A percentile compares a stretch with the other conserved stretches of the same genome.
Evolutionary conservation across 2,329 filamentous ascomycete species (phyloP).

Genomic region (Penicillium olsonii): DNA sequence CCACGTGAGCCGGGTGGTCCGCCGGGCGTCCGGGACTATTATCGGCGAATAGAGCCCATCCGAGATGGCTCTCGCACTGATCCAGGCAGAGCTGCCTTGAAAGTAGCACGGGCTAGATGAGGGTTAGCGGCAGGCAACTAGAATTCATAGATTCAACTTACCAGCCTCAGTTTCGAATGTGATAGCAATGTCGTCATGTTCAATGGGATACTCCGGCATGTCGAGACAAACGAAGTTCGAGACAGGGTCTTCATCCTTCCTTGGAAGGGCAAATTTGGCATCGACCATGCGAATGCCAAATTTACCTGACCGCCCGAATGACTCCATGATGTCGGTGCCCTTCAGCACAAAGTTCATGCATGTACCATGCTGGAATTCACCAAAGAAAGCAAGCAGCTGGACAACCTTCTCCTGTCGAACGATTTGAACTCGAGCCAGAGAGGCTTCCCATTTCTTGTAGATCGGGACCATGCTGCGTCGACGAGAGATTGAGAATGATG

Average conservation of each 20-base stretch:
- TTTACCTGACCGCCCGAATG: constrained; percentile 64
- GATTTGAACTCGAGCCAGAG: constrained; percentile 76
- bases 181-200: constrained; percentile 89
- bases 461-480: constrained; percentile 88
- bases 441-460: constrained; percentile 91
- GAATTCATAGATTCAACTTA: constrained; percentile 48
- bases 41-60: constrained; percentile 45
- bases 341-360: constrained; percentile 89
- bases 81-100: constrained; percentile 41
- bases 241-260: constrained; percentile 52
- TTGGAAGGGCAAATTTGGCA: constrained; percentile 84
- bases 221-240: constrained; percentile 81
- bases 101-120: constrained; percentile 37
- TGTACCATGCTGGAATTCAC: constrained; percentile 81
- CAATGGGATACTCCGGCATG: constrained; percentile 82
- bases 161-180: constrained; percentile 77
- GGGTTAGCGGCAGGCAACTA: constrained; percentile 1
- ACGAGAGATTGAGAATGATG: constrained; percentile 77
- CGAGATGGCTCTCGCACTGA: constrained; percentile 41
- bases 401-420: constrained; percentile 73
- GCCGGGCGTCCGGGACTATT: constrained; percentile 12
- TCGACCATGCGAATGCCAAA: constrained; percentile 78
- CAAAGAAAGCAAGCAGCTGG: constrained; percentile 83
- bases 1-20: background rate
- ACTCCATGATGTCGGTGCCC: constrained; percentile 80